Base-by-base conservation (phyloP, 2,329 filamentous ascomycete genomes). In the Knufia fluminis region DNA sequence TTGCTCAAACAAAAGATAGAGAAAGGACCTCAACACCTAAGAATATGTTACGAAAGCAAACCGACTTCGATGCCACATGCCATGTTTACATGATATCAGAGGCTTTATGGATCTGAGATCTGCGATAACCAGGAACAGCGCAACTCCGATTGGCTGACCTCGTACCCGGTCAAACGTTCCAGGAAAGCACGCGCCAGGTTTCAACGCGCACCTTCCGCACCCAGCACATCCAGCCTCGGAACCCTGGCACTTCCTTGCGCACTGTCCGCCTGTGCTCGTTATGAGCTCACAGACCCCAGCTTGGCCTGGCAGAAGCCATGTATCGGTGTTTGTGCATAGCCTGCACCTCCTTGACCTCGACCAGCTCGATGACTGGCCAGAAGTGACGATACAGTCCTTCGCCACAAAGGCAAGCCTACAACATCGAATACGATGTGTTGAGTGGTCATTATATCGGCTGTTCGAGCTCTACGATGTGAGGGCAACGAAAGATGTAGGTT, bases 391-490 rank as follows among this genome's bases (percentile, higher is more conserved):
- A 0, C 74, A 82, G 44, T 85, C 84, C 1, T 87, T 97, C 62
- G 78, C 79, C 2, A 71, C 75, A 3, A 81, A 75, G 50, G 78
- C 86, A 59, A 76, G 76, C 0, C 75, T 76, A 42, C 92, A 91
- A 68, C 84, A 83, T 65, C 80, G 91, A 47, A 82, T 94, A 32
- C 81, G 86, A 59, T 80, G 80, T 52, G 80, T 90, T 32, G 92
- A 98, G 71, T 97, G 91, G 88, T 80, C 84, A 0, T 71, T 97
- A n/a, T 95, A 85, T 66, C 83, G 86, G 46, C 76, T 98, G 12
- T 95, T 95, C 65, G 74, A 77, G 32, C 70, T 94, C 2, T 96
- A 88, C 84, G 86, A 96, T 62, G 77, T 79, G 0, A 78, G 83
- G 9, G 84, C 86, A 59, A 79, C 89, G 16, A 77, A 78, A 54